Evolutionary conservation across 2,329 filamentous ascomycete species (phyloP), one percentile per base, ranked within the genome.

Genomic region (Fusarium virguliforme): DNA sequence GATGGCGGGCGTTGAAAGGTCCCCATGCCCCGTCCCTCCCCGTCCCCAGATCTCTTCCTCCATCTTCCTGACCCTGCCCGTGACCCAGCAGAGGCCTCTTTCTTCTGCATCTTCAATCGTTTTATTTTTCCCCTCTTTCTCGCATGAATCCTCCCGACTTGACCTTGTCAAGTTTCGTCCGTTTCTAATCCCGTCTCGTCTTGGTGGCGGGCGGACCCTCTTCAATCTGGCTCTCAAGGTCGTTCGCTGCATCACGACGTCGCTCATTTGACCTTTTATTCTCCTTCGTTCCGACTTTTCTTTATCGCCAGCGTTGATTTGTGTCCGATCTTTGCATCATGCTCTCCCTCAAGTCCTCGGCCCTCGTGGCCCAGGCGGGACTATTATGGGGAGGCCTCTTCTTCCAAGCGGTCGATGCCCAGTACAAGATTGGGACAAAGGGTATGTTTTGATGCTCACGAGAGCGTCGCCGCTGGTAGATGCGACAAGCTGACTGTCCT

Each of bases 371-470:
- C 12, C 54, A 68, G 15, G 64, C 60, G n/a, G 48, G 62, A 3
- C 51, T 75, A 3, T 46, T 75, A 13, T 62, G 15, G 7, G 73
- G 71, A 5, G 46, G 69, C 4, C 63, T 74, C 15, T 35, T 74
- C 6, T 34, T 72, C 38, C 71, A 69, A 32, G 56, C 56, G 5
- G 71, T 59, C 22, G 62, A 70, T 22, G 79, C 77, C 1, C 75
- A 77, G 24, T 68, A 80, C 68, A 75, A 75, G 35, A 77, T 82
- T 12, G 75, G 76, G 43, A 79, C 73, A 10, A 73, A 75, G 35
- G 78, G 80, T 82, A 71, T 13, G 28, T 46, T 22, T 57, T 13
- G 9, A 18, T 5, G 18, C 22, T 43, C 30, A 30, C 32, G 9
- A 41, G 1, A 6, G 0, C 12, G 3, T 2, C n/a, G 34, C 6